A percentile compares a stretch with the other conserved stretches of the same genome.
phyloP scores from a whole-genome alignment of 2,329 filamentous ascomycete species.

The Fusarium sp. region DNA sequence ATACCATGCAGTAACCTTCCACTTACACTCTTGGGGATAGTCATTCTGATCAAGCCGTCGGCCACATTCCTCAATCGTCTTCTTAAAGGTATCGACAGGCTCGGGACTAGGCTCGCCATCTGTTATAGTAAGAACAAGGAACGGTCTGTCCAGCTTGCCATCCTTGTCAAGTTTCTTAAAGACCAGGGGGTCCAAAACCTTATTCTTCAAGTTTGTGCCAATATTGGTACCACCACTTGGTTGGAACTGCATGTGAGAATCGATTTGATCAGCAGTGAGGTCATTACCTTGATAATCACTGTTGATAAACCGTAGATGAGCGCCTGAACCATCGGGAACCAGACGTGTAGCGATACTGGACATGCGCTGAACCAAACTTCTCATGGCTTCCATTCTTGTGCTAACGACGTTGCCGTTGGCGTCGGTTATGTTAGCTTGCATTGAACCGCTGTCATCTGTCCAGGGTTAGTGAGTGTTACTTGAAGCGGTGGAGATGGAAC shows the following conservation, averaged over 20 bases:
- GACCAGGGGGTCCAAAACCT: neutral
- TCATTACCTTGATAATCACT: neutral
- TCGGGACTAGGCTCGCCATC: neutral
- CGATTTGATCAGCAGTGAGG: neutral
- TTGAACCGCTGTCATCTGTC: neutral
- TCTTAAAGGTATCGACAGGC: neutral
- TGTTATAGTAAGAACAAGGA: neutral
- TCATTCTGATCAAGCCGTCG: neutral
- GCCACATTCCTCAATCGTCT: neutral
- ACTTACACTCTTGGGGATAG: neutral
- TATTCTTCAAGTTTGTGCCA: neutral
- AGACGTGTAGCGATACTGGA: neutral
- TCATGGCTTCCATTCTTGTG: neutral
- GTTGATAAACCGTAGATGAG: neutral
- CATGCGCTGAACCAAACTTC: neutral
- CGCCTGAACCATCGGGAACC: neutral
- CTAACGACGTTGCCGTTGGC: neutral
- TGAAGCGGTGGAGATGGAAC: accelerated
- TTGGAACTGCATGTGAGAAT: neutral
- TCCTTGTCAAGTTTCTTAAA: neutral
- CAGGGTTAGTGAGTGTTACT: neutral
- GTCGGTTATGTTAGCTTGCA: neutral
- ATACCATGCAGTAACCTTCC: too few relatives aligned
- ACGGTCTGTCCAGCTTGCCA: neutral
- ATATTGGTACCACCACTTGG: neutral